phyloP scores from a whole-genome alignment of 1,284 basidiomycete genomes.

The Boletellus deceptivus region DNA sequence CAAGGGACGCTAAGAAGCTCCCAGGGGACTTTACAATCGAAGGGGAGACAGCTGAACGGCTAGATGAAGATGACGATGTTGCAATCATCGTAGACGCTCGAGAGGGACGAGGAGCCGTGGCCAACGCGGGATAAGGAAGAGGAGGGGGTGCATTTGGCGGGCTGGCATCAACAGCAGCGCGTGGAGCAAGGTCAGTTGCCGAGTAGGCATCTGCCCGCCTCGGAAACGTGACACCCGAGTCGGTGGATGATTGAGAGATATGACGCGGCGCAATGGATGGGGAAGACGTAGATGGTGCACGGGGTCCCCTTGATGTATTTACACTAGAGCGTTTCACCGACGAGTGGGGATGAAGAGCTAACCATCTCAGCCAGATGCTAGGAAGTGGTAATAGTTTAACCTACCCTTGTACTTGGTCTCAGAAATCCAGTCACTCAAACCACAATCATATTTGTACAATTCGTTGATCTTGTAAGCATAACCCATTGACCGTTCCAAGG shows the following conservation, averaged over 20 bases:
- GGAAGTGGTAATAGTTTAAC: constrained; percentile 3
- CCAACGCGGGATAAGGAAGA: constrained; percentile 75
- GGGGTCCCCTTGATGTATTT: constrained; percentile 25
- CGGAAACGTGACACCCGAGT: constrained; percentile 76
- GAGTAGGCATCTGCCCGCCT: constrained; percentile 69
- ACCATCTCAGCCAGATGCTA: constrained; percentile 10
- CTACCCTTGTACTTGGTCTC: constrained; percentile 57
- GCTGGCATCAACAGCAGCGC: constrained; percentile 43
- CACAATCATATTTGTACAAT: constrained; percentile 73
- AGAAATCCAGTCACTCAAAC: constrained; percentile 74
- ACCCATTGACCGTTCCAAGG: constrained; percentile 70
- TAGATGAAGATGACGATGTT: constrained; percentile 36
- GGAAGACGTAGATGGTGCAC: constrained; percentile 32
- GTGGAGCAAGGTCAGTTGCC: constrained; percentile 67
- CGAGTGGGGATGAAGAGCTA: constrained; percentile 31
- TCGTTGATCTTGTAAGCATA: constrained; percentile 88
- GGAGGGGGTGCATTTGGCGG: constrained; percentile 56
- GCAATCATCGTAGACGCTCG: constrained; percentile 31
- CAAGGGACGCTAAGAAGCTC: constrained; percentile 73
- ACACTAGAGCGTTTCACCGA: constrained; percentile 24
- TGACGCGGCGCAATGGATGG: constrained; percentile 54
- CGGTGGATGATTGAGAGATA: constrained; percentile 65
- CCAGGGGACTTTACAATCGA: constrained; percentile 43
- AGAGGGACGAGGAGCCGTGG: constrained; percentile 31
- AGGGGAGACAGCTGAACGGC: constrained; percentile 28